Evolutionary conservation across 106 monocot genomes (phyloP).

Genomic region (Gastrodia elata): DNA sequence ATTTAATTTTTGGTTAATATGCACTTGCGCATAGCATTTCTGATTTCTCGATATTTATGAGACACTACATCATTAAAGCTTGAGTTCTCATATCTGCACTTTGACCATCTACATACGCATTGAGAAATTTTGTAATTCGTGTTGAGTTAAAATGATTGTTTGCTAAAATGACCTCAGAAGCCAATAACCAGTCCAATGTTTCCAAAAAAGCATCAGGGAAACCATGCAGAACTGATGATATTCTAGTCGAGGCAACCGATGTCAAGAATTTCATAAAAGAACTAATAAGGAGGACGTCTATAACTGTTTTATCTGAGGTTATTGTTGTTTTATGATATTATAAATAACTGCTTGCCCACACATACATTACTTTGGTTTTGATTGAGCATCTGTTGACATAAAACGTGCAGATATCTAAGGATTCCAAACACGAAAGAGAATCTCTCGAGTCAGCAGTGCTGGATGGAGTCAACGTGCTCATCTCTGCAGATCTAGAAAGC

Average conservation of each 20-base stretch:
- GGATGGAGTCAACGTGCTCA: conserved; percentile 34
- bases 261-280: conserved; percentile 55
- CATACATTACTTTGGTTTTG: neutral
- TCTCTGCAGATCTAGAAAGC: conserved; percentile 58
- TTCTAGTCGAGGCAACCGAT: conserved; percentile 26
- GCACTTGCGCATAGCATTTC: neutral
- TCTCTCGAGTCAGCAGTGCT: conserved; percentile 19
- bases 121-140: neutral
- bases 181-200: conserved; percentile 9
- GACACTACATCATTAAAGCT: neutral
- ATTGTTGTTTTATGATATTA: neutral
- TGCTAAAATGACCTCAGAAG: conserved; percentile 8
- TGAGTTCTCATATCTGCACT: neutral
- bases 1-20: neutral
- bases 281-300: conserved; percentile 45
- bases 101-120: neutral
- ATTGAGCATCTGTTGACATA: neutral
- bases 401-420: conserved; percentile 30
- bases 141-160: neutral
- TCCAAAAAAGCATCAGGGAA: conserved; percentile 17
- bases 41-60: neutral
- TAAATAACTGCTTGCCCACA: neutral
- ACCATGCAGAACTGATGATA: conserved; percentile 11
- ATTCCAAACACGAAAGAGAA: conserved; percentile 19
- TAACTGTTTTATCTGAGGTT: conserved; percentile 53